Conservation (phyloP, 345 rosid genomes). For the Gossypium thurberi region DNA sequence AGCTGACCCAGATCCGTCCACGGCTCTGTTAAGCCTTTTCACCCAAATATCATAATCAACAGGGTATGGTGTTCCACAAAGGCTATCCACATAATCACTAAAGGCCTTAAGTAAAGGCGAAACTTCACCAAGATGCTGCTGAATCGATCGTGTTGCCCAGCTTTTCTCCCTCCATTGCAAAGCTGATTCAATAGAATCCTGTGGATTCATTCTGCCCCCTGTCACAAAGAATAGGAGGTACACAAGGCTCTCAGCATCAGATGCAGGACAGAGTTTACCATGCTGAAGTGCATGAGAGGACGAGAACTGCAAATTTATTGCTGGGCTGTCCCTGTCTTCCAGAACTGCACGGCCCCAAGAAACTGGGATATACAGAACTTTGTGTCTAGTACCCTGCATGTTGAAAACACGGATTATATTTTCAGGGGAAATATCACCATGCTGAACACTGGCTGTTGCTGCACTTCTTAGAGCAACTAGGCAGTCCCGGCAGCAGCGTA, state of each 20-base stretch:
- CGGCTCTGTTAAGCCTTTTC: slow-evolving; percentile 40
- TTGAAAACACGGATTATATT: slow-evolving; percentile 38
- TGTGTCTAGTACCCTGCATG: slow-evolving; percentile 20
- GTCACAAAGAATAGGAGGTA: slow-evolving; percentile 42
- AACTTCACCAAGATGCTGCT: slow-evolving; percentile 49
- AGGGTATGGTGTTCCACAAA: slow-evolving; percentile 63
- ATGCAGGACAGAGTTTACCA: slow-evolving; percentile 61
- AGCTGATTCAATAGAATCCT: slow-evolving; percentile 59
- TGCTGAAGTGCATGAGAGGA: slow-evolving; percentile 59
- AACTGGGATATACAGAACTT: slow-evolving; percentile 25
- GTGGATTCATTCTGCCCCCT: slow-evolving; percentile 49
- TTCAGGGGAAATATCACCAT: slow-evolving; percentile 58
- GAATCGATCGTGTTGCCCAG: slow-evolving; percentile 51
- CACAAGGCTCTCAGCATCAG: slow-evolving; percentile 57
- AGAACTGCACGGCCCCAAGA: slow-evolving; percentile 66
- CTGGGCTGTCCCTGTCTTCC: slow-evolving; percentile 59
- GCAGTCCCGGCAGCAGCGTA: slow-evolving; percentile 53
- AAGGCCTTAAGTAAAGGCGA: slow-evolving; percentile 58
- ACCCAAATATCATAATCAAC: slow-evolving; percentile 58
- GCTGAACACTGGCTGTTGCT: slow-evolving; percentile 45
- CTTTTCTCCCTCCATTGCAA: slow-evolving; percentile 62
- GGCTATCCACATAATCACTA: slow-evolving; percentile 65
- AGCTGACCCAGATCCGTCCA: slow-evolving; percentile 27
- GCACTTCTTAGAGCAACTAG: slow-evolving; percentile 45
- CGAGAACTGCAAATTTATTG: slow-evolving; percentile 52